A percentile compares a stretch with the other conserved stretches of the same genome.
These are phyloP conservation scores for Hericium rajendrae DNA, from an alignment of 768 basidiomycete species.

Conservation along the genomic window DNA sequence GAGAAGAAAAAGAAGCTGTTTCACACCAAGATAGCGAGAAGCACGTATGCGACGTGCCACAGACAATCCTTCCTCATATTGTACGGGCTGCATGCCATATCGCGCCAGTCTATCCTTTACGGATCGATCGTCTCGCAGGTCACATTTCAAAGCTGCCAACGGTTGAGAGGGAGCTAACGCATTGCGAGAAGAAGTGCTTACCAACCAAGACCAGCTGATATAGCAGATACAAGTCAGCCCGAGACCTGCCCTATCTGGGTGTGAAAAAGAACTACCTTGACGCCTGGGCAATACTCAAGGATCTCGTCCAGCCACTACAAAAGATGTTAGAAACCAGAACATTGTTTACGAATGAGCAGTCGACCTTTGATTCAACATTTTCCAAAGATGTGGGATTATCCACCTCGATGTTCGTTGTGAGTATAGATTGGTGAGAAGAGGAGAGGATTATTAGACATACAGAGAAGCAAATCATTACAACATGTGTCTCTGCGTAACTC, in stretches of 20 bases:
- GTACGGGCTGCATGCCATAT: constrained; percentile 61
- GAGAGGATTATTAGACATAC: constrained; percentile 25
- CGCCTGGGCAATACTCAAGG: constrained; percentile 86
- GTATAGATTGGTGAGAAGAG: not conserved
- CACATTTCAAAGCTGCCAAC: constrained; percentile 80
- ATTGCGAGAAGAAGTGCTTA: constrained; percentile 27
- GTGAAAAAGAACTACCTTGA: constrained; percentile 51
- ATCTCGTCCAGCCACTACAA: constrained; percentile 89
- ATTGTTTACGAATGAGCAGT: not conserved
- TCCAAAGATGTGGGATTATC: constrained; percentile 94
- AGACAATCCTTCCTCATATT: constrained; percentile 88
- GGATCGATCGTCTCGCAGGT: constrained; percentile 76
- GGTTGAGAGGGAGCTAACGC: constrained; percentile 2
- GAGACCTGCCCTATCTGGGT: not conserved
- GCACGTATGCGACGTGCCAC: constrained; percentile 87
- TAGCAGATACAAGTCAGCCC: not conserved
- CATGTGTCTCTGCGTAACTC: constrained; percentile 95
- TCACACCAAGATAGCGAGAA: constrained; percentile 82
- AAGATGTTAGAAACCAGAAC: not conserved
- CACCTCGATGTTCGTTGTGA: constrained; percentile 35
- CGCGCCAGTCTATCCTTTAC: constrained; percentile 66
- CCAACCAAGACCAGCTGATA: constrained; percentile 79
- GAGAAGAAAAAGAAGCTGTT: not conserved
- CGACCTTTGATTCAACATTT: constrained; percentile 88
- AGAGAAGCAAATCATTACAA: constrained; percentile 94